Percentiles rank a stretch among this genome's conserved stretches.
These are phyloP conservation scores for Edaphochlamys debaryana DNA, from an alignment of 139 green algal species.

Conservation along the genomic window DNA sequence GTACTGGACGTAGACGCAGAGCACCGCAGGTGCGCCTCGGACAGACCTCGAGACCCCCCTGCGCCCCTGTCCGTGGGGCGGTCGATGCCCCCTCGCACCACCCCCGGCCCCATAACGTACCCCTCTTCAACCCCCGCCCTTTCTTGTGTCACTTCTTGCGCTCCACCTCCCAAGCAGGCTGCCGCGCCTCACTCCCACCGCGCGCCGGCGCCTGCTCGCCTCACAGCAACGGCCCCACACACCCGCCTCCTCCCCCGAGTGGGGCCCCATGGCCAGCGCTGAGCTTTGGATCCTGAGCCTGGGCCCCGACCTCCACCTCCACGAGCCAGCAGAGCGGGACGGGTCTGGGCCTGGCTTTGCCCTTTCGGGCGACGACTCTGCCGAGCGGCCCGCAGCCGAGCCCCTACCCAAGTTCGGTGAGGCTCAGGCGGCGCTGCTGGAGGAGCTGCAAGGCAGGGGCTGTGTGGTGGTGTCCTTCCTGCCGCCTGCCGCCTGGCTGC, in stretches of 20 bases:
- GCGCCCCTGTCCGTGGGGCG: no score
- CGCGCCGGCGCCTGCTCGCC: background rate
- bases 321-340: background rate
- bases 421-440: background rate
- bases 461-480: constrained; percentile 4
- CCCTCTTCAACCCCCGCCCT: no score
- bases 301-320: constrained; percentile 4
- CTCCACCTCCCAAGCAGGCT: background rate
- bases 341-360: no score
- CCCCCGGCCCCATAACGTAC: no score
- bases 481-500: constrained; percentile 13
- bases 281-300: constrained; percentile 28
- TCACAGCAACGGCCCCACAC: background rate
- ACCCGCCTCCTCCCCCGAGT: background rate
- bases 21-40: background rate
- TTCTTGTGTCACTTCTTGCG: no score
- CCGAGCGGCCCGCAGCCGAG: no score
- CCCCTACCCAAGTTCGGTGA: background rate
- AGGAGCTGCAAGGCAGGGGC: background rate
- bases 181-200: background rate
- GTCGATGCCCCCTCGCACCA: no score
- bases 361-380: background rate
- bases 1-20: background rate
- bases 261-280: background rate
- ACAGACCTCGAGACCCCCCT: no score